phyloP scores from a whole-genome alignment of 345 rosid genomes.

The Eucalyptus sp. region DNA sequence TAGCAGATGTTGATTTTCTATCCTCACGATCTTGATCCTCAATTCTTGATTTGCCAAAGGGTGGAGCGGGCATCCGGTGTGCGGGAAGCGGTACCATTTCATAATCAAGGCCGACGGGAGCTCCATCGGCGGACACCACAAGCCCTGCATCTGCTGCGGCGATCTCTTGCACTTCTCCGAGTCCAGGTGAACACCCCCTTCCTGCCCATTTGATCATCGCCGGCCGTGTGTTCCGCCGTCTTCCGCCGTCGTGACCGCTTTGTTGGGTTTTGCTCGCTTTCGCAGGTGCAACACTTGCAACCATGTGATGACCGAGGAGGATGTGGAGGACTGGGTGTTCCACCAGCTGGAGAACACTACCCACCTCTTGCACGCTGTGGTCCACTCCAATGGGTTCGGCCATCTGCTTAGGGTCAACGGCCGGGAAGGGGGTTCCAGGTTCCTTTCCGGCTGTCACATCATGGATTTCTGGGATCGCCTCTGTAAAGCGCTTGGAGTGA shows the following conservation, averaged over 20 bases:
- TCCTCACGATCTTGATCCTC: background rate
- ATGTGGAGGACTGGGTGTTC: conserved; percentile 50
- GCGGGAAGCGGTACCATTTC: conserved; percentile 62
- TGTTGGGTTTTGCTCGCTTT: background rate
- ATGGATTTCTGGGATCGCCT: conserved; percentile 74
- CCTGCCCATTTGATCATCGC: background rate
- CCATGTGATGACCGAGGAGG: conserved; percentile 28
- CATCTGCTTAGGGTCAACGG: conserved; percentile 73
- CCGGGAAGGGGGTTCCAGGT: conserved; percentile 58
- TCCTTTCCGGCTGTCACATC: conserved; percentile 51
- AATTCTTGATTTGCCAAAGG: conserved; percentile 10
- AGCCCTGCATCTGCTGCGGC: conserved; percentile 46
- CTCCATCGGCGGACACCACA: conserved; percentile 41
- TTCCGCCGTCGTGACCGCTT: background rate
- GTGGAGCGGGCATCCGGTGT: conserved; percentile 65
- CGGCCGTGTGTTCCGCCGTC: background rate
- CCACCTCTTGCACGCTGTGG: conserved; percentile 59
- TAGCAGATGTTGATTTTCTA: background rate
- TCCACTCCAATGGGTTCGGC: conserved; percentile 60
- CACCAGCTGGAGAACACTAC: conserved; percentile 53
- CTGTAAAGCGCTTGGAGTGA: conserved; percentile 43
- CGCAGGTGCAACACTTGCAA: conserved; percentile 47
- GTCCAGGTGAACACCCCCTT: conserved; percentile 20
- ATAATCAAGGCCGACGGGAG: conserved; percentile 50
- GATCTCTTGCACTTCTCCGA: conserved; percentile 37